phyloP scores from a whole-genome alignment of 768 basidiomycete species.

The Zangia roseola region DNA sequence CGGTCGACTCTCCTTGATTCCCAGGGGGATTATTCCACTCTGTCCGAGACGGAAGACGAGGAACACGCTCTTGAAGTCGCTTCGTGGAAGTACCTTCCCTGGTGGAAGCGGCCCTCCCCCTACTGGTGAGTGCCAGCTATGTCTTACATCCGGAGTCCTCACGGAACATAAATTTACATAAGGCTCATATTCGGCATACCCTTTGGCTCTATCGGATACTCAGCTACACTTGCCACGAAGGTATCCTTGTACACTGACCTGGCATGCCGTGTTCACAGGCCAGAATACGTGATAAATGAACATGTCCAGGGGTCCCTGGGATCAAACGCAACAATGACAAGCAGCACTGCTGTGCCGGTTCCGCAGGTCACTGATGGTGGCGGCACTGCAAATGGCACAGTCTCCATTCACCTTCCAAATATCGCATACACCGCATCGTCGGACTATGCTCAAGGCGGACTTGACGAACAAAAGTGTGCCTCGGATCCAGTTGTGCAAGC shows the following conservation, averaged over 20 bases:
- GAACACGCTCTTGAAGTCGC: slow-evolving; percentile 28
- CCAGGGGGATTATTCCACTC: slow-evolving; percentile 7
- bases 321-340: neutral
- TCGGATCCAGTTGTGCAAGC: slow-evolving; percentile 73
- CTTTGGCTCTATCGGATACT: slow-evolving; percentile 51
- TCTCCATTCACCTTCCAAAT: slow-evolving; percentile 3
- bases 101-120: slow-evolving; percentile 76
- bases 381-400: neutral
- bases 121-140: slow-evolving; percentile 54
- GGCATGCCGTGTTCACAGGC: slow-evolving; percentile 65
- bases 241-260: slow-evolving; percentile 75
- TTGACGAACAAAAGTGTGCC: slow-evolving; percentile 43
- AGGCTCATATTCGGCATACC: slow-evolving; percentile 62
- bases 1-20: slow-evolving; percentile 35
- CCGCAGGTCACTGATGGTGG: neutral
- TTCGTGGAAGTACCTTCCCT: slow-evolving; percentile 44
- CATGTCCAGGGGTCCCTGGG: neutral
- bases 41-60: slow-evolving; percentile 24
- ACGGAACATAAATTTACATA: neutral
- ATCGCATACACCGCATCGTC: neutral
- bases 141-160: neutral
- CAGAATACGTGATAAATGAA: slow-evolving; percentile 40
- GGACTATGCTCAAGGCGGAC: neutral
- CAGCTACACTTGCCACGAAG: slow-evolving; percentile 63
- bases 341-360: neutral